Evolutionary conservation across 768 basidiomycete species (phyloP), one percentile per base, ranked within the genome.

Genomic region (Kwoniella botswanensis): DNA sequence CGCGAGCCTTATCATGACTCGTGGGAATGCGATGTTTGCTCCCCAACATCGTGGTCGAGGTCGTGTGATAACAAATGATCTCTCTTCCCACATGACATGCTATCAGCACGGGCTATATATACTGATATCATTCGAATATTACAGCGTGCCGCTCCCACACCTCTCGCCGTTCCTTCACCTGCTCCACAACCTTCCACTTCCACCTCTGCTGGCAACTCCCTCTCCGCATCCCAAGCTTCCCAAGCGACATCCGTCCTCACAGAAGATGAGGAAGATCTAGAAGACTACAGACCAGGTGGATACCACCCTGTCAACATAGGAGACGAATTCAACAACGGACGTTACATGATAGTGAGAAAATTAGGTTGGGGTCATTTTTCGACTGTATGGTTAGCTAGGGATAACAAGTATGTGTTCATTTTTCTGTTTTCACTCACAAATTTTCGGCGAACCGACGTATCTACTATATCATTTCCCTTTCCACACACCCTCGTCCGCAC

Each of bases 321-420:
- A 71, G 94, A 98, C 84, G 84, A 87, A 22, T 96, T 97, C 86
- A 92, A 91, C 82, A 86, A 90, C 71, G 91, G 89, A 65, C 88
- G 94, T 59, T 99, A 99, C 85, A 85, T 88, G 22, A 89, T 97
- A 66, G 87, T 95, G 43, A 86, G 96, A 73, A 99, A 99, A 84
- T 87, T 99, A 41, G 96, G 96, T 42, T 83, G 82, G 82, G 82
- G 82, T 46, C 82, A 83, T 72, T 83, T 83, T 67, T 81, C 79
- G n/a, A 83, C 82, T 0, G 84, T 84, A 17, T 84, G 84, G 84
- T 68, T 84, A 15, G 84, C 84, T 5, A 78, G 82, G 59, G 84
- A 84, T 69, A 77, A 79, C 42, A 75, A 71, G 84, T 84, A 77
- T 81, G 84, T 81, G 1, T n/a, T 7, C 42, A 61, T 58, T 22